Base-by-base conservation (phyloP, 345 rosid genomes). In the Camelina hispida region DNA sequence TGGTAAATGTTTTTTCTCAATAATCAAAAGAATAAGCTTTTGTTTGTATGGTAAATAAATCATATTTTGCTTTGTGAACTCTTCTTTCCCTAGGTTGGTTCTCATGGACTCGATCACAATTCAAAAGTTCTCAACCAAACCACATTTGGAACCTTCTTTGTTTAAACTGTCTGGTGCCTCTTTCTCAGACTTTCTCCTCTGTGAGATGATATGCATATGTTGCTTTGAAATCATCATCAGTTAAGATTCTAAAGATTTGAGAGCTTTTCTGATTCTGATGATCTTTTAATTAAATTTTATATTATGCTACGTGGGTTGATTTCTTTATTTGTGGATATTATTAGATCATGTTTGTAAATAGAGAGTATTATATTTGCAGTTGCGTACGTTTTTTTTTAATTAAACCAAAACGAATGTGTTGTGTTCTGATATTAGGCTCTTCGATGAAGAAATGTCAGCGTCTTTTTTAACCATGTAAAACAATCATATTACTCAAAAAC, bases 71-170 rank as follows among this genome's bases (percentile, higher is more conserved):
- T 51, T 43, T 64, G 46, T 48, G 6, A 23, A 66, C 56, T 55
- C 58, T 28, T 28, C 4, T 52, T 34, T 28, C 30, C 37, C 9
- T 71, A 91, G 99, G 97, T 95, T 85, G 99, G 93, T 77, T 87
- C 97, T 77, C 97, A 95, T 83, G 97, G 96, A 76, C 90, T 92
- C 14, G 98, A 92, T 71, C 84, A 81, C 66, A 90, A 86, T 77
- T 86, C 94, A 0, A 88, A 85, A 84, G 92, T 88, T 77, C 98
- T 88, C 17, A 84, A 87, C 47, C 98, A 86, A 80, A 90, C 96
- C 56, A 86, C 86, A 18, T 67, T 87, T 8, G 97, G 92, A 75
- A 54, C 81, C 57, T 78, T 88, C 78, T 22, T 77, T 42, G 57
- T 68, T 64, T 88, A 82, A 72, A 61, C 46, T 51, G 2, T 62